Conservation (phyloP, 2,329 filamentous ascomycete species). For the Ploettnerulaceae sp. region DNA sequence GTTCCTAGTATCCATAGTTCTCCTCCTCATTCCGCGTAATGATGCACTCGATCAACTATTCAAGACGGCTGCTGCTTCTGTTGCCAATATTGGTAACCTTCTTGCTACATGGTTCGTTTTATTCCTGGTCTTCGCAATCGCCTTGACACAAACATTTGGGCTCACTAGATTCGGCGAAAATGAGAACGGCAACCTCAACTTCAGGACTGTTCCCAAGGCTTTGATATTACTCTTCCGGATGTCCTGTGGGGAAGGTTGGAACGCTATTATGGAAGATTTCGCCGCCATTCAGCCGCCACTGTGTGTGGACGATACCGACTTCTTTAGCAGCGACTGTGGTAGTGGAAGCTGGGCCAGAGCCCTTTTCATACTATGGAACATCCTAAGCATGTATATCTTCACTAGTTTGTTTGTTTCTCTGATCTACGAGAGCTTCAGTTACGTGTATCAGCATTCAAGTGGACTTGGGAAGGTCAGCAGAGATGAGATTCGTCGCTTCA, state of each 20-base stretch:
- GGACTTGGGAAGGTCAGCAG: constrained; percentile 86
- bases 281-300: constrained; percentile 73
- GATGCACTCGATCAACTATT: constrained; percentile 97
- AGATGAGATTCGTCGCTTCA: constrained; percentile 93
- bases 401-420: constrained; percentile 97
- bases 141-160: constrained; percentile 91
- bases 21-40: constrained; percentile 90
- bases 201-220: constrained; percentile 89
- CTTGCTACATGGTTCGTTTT: constrained; percentile 96
- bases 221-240: constrained; percentile 89
- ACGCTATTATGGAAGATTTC: constrained; percentile 93
- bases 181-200: constrained; percentile 78
- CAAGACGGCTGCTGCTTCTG: constrained; percentile 93
- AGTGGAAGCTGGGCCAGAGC: constrained; percentile 82
- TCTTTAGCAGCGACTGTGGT: constrained; percentile 89
- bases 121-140: constrained; percentile 94
- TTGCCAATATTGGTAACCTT: constrained; percentile 85
- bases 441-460: constrained; percentile 95
- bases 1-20: constrained; percentile 83
- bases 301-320: constrained; percentile 67
- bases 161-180: constrained; percentile 77
- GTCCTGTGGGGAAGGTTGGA: constrained; percentile 95
- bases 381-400: constrained; percentile 99
- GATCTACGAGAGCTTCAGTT: constrained; percentile 99
- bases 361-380: constrained; percentile 95